Evolutionary conservation across 2,329 filamentous ascomycete species (phyloP), one percentile per base, ranked within the genome.

Genomic region (Gaeumannomyces tritici): DNA sequence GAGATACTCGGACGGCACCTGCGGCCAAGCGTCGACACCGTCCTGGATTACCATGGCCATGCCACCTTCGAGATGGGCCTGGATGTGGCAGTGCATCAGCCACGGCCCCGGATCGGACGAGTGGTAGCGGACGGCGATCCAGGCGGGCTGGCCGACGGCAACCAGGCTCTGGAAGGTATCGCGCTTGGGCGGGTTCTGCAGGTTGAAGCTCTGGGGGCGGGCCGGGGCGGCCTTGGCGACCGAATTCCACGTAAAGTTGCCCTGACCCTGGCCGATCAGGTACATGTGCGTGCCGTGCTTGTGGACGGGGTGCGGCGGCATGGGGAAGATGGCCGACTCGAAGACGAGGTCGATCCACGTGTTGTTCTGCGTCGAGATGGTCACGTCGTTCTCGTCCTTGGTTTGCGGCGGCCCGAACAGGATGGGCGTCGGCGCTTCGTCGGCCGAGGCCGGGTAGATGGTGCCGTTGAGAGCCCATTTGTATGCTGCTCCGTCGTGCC

Each of bases 221-320:
- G 75, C 74, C 13, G 70, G 67, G 2, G 76, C 72, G 0, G 85
- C 85, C 62, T 85, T 81, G 0, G 76, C 80, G 0, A 87, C 80
- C 0, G 76, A 78, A 2, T 69, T 70, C 76, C 80, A 88, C 15
- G 73, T 77, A 68, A 83, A 88, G 1, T 65, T 62, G 0, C 83
- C 82, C 0, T 66, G 67, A 2, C 83, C 85, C 0, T 72, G 63
- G 1, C 85, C 85, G 42, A 88, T 77, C 26, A 80, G 72, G 67
- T 78, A 87, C 73, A 82, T 83, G 69, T 84, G 85, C 67, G 80
- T 83, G 58, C 80, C 80, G 71, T 88, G 85, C 74, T 87, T 87
- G 76, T 88, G 85, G 60, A 88, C 82, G 0, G 83, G 81, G 63
- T 88, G 85, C 12, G 80, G 75, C 5, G 80, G 83, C 67, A 84